phyloP scores from a whole-genome alignment of 208 protist species.

The Naegleria fowleri region DNA sequence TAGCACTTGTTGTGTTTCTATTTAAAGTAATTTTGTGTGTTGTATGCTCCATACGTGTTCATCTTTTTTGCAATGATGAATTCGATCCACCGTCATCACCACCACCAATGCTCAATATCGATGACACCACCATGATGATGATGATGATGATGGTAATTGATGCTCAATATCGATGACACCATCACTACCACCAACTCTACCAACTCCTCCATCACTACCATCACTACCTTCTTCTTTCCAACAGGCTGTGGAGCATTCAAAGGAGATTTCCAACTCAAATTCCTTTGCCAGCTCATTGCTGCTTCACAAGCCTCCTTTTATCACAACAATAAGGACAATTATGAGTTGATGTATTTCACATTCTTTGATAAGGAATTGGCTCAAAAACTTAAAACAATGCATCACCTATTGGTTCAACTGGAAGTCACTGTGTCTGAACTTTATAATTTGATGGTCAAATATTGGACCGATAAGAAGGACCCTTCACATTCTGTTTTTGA shows the following conservation, averaged over 20 bases:
- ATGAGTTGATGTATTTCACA: not conserved
- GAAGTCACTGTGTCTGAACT: not conserved
- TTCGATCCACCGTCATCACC: too few relatives aligned
- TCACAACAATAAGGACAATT: slow-evolving; percentile 13
- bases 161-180: too few relatives aligned
- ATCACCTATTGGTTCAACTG: not conserved
- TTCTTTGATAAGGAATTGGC: not conserved
- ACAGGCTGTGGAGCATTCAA: slow-evolving; percentile 66
- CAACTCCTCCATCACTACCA: too few relatives aligned
- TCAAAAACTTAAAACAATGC: not conserved
- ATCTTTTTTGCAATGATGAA: too few relatives aligned
- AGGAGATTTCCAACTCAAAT: slow-evolving; percentile 68
- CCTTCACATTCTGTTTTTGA: not conserved
- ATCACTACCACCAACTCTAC: too few relatives aligned
- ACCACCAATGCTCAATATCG: too few relatives aligned
- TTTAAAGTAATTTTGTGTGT: too few relatives aligned
- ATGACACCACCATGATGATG: too few relatives aligned
- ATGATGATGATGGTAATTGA: too few relatives aligned
- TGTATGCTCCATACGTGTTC: too few relatives aligned
- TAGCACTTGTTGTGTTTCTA: too few relatives aligned
- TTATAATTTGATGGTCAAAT: not conserved
- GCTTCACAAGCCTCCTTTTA: slow-evolving; percentile 45
- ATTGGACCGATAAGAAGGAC: not conserved
- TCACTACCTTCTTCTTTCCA: not conserved
- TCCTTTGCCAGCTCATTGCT: slow-evolving; percentile 73